phyloP scores from a whole-genome alignment of 108 stramenopile species.

The Pseudonitzschia pungens region DNA sequence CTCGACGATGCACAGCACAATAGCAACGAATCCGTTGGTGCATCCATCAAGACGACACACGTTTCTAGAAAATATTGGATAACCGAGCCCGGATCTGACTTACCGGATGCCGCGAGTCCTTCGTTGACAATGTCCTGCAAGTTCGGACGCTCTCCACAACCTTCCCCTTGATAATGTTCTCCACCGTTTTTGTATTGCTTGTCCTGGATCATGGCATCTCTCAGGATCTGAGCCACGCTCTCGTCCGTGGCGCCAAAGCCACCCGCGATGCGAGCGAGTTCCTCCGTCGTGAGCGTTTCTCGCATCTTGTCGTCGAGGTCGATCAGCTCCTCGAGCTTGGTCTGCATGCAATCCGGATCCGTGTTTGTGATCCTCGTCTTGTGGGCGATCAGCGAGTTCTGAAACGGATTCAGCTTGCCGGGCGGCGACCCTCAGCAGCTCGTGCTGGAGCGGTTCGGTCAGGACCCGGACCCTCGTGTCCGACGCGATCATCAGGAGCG shows the following conservation, averaged over 20 bases:
- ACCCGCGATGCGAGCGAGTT: constrained; percentile 57
- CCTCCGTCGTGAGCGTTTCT: constrained; percentile 68
- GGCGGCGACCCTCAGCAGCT: constrained; percentile 72
- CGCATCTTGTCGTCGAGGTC: constrained; percentile 74
- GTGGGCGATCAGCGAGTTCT: constrained; percentile 70
- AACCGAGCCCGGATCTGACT: no score
- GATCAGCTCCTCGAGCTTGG: constrained; percentile 83
- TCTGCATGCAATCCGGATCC: constrained; percentile 57
- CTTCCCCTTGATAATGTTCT: constrained; percentile 24
- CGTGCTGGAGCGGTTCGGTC: constrained; percentile 63
- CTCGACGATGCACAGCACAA: no score
- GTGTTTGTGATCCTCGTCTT: constrained; percentile 73
- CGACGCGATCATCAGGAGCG: constrained; percentile 76
- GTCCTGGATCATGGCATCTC: constrained; percentile 74
- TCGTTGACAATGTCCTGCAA: constrained; percentile 91
- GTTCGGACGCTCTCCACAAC: constrained; percentile 31
- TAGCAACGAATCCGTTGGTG: no score
- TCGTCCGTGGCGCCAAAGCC: constrained; percentile 90
- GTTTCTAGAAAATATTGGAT: no score
- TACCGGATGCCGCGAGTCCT: constrained; percentile 58
- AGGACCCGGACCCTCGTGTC: constrained; percentile 71
- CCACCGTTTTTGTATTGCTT: constrained; percentile 33
- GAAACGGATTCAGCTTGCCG: constrained; percentile 82
- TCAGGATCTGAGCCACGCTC: constrained; percentile 73
- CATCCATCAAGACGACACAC: no score